These are phyloP conservation scores for Mortierella sp. DNA, from an alignment of 371 early-diverging fungal genomes.

Conservation along the genomic window DNA sequence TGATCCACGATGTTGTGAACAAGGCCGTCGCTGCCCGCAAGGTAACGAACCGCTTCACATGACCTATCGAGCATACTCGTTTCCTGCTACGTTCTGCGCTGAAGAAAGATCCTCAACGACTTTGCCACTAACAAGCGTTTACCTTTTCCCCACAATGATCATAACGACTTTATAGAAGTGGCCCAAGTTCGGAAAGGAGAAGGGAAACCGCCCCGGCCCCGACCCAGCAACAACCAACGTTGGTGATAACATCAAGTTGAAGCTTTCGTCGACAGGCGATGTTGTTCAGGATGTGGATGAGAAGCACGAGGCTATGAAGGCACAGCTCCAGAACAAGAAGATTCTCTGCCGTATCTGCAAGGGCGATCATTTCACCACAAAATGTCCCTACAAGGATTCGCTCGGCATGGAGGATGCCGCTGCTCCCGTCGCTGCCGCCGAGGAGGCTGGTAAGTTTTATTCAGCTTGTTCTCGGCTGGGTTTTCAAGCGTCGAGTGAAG, in stretches of 20 bases:
- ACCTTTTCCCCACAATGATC: background rate
- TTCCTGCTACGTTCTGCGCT: background rate
- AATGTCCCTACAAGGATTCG: slow-evolving; percentile 98
- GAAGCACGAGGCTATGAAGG: slow-evolving; percentile 64
- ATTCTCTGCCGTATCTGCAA: slow-evolving; percentile 97
- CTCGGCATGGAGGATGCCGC: slow-evolving; percentile 71
- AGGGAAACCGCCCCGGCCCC: slow-evolving; percentile 83
- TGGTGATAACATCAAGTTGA: slow-evolving; percentile 91
- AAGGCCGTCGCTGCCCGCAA: slow-evolving; percentile 93
- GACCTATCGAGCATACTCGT: background rate
- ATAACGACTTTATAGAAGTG: slow-evolving; percentile 62
- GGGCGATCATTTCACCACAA: slow-evolving; percentile 95
- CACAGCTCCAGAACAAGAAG: slow-evolving; percentile 76
- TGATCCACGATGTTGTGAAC: slow-evolving; percentile 88
- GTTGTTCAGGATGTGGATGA: slow-evolving; percentile 69
- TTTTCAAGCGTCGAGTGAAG: no score
- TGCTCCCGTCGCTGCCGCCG: slow-evolving; percentile 25
- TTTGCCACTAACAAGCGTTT: no score
- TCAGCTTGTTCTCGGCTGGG: no score
- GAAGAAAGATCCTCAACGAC: background rate
- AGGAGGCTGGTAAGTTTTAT: slow-evolving; percentile 39
- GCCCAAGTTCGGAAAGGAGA: slow-evolving; percentile 88
- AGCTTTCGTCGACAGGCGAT: slow-evolving; percentile 78
- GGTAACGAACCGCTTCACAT: slow-evolving; percentile 50
- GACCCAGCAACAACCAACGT: slow-evolving; percentile 91